Evolutionary conservation across 2,329 filamentous ascomycete species (phyloP), one percentile per base, ranked within the genome.

Genomic region (Phialophora chinensis): DNA sequence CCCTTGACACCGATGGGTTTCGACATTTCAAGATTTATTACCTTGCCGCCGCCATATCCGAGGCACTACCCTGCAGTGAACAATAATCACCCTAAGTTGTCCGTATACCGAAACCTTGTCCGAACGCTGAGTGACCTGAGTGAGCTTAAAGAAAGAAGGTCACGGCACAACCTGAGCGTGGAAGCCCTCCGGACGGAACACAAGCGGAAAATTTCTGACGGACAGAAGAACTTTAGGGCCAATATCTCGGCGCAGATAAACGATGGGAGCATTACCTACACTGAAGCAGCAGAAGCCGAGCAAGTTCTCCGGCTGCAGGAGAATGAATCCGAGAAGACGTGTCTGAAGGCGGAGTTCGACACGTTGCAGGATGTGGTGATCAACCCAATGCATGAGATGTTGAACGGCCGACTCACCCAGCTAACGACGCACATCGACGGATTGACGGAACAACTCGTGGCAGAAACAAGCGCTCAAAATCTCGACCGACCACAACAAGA

Each of bases 1-100:
- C 38, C 42, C 17, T 49, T 27, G n/a, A 79, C 84, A 73, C 29
- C 79, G 78, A 25, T 87, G 87, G 60, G 60, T 65, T 80, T 98
- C 3, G 94, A 99, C 74, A 90, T 98, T 29, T 98, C 95, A 3
- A 87, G 95, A 31, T 86, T 99, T 1, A 91, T 99, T 4, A 97
- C 95, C 0, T 83, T 99, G 33, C 95, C 95, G 8, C 95, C 95
- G 1, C 91, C 95, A 1, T 98, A 96, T 76, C 95, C 95, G 1
- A 89, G 94, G 7, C 94, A 98, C 74, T 91, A 98, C 73, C 95
- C 95, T 8, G 95, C 95, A 0, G 91, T 98, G 17, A 97, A 96
- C 77, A 99, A 98, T 75, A 96, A 88, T 72, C 95, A 99, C 75
- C 95, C 95, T 0, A 90, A 96, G 70, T 85, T 99, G n/a, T 86